Evolutionary conservation across 768 basidiomycete genomes (phyloP), one percentile per base, ranked within the genome.

Genomic region (Agrocybe pediades): DNA sequence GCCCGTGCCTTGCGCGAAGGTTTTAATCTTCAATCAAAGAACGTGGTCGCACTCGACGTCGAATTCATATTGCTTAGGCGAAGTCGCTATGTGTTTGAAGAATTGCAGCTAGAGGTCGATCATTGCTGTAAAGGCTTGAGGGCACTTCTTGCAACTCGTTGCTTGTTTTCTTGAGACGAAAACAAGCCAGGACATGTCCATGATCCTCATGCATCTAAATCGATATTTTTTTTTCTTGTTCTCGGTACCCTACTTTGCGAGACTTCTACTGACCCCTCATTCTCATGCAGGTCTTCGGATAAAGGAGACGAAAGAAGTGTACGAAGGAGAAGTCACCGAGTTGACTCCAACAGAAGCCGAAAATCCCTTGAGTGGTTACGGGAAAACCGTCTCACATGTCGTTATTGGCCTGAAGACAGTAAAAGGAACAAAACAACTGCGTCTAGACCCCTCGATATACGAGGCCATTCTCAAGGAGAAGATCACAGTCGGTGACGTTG

Each of bases 291-390:
- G 96, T 43, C 81, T 98, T 30, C 86, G 96, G 68, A 97, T 98
- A 78, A 98, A 98, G 71, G 97, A 98, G 72, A 98, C 95, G 6
- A 98, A 99, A 68, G 94, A 97, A 65, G 95, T 98, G 6, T 98
- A 95, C 71, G 96, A 98, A 70, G 96, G 97, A 55, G 96, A 99
- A 73, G 91, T 99, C 16, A 98, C 96, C 8, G 96, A 98, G 65
- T 74, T 98, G 55, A 97, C 96, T 3, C 97, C 97, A 2, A 85
- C 92, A 19, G 97, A 98, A 74, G 83, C 96, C 13, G 96, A 98
- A 71, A 98, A 98, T 72, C 97, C 97, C 23, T 79, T 98, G 41
- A 94, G 90, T 49, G 95, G 96, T 39, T 98, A 98, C 69, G 97
- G 97, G 56, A 99, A 98, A 75, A 98, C 96, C 2, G 91, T 98